These are phyloP conservation scores for Sclerotinia spermophila DNA, from an alignment of 2,329 filamentous ascomycete species.

Conservation along the genomic window DNA sequence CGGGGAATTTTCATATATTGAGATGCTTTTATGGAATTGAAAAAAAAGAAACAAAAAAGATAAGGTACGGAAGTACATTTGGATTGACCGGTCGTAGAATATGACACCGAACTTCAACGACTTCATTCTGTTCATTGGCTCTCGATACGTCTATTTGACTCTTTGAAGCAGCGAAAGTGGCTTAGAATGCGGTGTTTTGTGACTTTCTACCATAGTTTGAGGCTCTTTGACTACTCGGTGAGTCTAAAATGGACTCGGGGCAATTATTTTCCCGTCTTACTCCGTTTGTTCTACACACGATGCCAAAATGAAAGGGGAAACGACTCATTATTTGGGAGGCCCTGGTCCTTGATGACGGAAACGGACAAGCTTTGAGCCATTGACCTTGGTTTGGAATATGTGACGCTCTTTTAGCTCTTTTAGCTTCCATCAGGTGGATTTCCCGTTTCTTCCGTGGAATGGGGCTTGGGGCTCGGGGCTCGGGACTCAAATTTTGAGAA, in stretches of 20 bases:
- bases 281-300: neutral
- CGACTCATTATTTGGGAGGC: neutral
- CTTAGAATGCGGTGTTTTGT: neutral
- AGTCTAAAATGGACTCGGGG: neutral
- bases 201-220: neutral
- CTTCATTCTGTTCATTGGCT: neutral
- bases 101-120: neutral
- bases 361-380: neutral
- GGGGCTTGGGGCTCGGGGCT: neutral
- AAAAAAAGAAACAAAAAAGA: neutral
- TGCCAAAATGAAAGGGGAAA: neutral
- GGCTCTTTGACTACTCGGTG: conserved; percentile 14
- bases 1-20: neutral
- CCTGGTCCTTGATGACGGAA: neutral
- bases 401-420: neutral
- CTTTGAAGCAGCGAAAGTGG: neutral
- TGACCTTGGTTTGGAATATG: neutral
- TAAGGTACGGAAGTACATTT: neutral
- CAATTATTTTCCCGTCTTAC: neutral
- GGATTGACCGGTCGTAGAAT: neutral
- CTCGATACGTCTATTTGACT: neutral
- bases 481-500: neutral
- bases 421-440: neutral
- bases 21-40: too few species aligned
- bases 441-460: neutral